Percentiles rank a stretch among this genome's conserved stretches.
phyloP scores from a whole-genome alignment of 306 rosid species.

The Styphnolobium japonicum region DNA sequence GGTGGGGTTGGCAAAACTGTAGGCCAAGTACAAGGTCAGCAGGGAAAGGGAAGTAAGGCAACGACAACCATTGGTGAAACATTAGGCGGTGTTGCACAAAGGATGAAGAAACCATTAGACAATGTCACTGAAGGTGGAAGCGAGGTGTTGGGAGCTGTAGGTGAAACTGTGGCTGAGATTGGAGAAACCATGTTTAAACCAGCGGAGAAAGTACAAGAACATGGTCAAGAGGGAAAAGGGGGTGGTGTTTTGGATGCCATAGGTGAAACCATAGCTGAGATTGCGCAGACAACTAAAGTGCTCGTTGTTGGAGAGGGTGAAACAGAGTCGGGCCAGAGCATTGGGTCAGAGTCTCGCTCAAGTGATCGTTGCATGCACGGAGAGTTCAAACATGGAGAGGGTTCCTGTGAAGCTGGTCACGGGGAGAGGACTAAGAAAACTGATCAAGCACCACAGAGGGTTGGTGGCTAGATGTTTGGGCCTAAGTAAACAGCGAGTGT shows the following conservation, averaged over 20 bases:
- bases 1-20: neutral
- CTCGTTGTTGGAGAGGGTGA: conserved; percentile 46
- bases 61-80: neutral
- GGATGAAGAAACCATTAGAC: conserved; percentile 26
- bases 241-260: conserved; percentile 46
- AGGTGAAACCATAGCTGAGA: conserved; percentile 65
- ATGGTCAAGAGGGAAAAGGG: neutral
- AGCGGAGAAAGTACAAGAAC: conserved; percentile 14
- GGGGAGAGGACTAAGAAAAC: too few species aligned
- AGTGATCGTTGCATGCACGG: neutral
- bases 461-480: neutral
- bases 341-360: neutral
- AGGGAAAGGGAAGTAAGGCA: conserved; percentile 5
- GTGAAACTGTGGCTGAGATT: conserved; percentile 38
- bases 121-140: conserved; percentile 19
- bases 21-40: neutral
- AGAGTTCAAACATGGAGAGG: neutral
- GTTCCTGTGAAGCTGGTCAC: too few species aligned
- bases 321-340: neutral
- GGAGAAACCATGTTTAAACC: conserved; percentile 31
- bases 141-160: conserved; percentile 32
- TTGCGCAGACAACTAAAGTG: conserved; percentile 53
- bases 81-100: conserved; percentile 10
- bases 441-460: neutral
- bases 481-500: neutral